Percentiles rank a stretch among this genome's conserved stretches.
These are phyloP conservation scores for Pelargonium australe DNA, from an alignment of 441 rosid genomes.

Conservation along the genomic window DNA sequence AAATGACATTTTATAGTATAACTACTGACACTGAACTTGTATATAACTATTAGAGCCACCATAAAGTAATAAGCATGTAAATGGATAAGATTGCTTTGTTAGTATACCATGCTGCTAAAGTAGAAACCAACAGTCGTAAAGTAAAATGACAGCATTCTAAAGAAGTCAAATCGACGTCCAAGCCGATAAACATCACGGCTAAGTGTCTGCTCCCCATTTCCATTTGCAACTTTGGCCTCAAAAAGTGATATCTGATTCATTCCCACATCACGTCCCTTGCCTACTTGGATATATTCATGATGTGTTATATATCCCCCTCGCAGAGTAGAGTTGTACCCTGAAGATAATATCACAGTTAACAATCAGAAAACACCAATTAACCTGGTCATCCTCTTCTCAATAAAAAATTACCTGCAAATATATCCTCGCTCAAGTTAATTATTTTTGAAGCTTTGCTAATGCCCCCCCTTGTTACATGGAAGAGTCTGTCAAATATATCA, in stretches of 20 bases:
- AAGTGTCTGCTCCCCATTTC: constrained; percentile 98
- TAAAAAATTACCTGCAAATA: not conserved
- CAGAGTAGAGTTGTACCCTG: constrained; percentile 87
- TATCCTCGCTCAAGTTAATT: too few species aligned
- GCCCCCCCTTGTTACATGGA: not conserved
- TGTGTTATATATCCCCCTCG: constrained; percentile 94
- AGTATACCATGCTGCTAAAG: constrained; percentile 89
- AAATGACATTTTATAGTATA: too few species aligned
- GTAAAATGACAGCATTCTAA: constrained; percentile 94
- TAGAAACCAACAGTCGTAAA: constrained; percentile 97
- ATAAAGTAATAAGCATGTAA: not conserved
- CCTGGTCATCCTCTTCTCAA: not conserved
- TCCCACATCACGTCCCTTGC: constrained; percentile 96
- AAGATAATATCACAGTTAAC: not conserved
- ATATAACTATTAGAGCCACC: too few species aligned
- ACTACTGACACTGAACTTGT: too few species aligned
- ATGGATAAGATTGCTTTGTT: constrained; percentile 5
- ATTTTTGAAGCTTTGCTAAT: not conserved
- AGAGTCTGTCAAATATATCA: not conserved
- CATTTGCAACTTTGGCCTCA: constrained; percentile 98
- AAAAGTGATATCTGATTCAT: constrained; percentile 89
- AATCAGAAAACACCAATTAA: too few species aligned
- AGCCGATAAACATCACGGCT: constrained; percentile 93
- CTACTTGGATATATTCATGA: constrained; percentile 97
- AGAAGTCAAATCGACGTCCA: constrained; percentile 91